phyloP scores from a whole-genome alignment of 495 filamentous ascomycete species.

The Daldinia concentrica region DNA sequence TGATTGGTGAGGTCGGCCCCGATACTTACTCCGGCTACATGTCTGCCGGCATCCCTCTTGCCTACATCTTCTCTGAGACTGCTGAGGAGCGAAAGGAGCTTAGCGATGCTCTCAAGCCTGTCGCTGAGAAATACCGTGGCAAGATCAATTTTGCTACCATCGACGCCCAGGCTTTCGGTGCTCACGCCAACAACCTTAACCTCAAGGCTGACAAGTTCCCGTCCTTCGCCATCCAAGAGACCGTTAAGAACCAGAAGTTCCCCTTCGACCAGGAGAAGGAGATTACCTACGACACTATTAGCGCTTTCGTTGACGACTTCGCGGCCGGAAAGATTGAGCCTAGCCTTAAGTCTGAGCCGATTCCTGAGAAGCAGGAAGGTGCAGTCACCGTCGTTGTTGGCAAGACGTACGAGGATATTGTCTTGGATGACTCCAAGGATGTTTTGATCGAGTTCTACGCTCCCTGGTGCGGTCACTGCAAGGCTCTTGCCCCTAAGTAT shows the following conservation, averaged over 20 bases:
- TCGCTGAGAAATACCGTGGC: conserved; percentile 80
- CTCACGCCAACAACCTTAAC: conserved; percentile 96
- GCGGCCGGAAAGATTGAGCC: conserved; percentile 88
- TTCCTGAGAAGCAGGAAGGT: conserved; percentile 94
- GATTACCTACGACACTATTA: conserved; percentile 77
- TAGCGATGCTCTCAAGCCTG: conserved; percentile 67
- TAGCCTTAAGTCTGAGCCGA: conserved; percentile 97
- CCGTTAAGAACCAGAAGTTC: conserved; percentile 95
- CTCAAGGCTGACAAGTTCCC: conserved; percentile 95
- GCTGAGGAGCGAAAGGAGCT: conserved; percentile 86
- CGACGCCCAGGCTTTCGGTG: conserved; percentile 93
- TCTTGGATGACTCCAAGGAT: conserved; percentile 94
- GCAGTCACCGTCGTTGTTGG: conserved; percentile 90
- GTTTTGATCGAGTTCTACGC: conserved; percentile 98
- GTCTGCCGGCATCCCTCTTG: conserved; percentile 90
- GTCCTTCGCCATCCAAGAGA: conserved; percentile 97
- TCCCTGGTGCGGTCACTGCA: conserved; percentile 99
- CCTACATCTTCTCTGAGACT: conserved; percentile 97
- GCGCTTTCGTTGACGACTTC: conserved; percentile 88
- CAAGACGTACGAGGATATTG: conserved; percentile 90
- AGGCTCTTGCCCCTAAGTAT: conserved; percentile 89
- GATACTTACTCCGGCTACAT: conserved; percentile 99
- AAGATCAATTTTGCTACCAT: conserved; percentile 97
- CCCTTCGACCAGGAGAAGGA: conserved; percentile 88
- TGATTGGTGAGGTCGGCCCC: conserved; percentile 96